Base-by-base conservation (phyloP, 345 rosid genomes). In the Sisymbrium irio region DNA sequence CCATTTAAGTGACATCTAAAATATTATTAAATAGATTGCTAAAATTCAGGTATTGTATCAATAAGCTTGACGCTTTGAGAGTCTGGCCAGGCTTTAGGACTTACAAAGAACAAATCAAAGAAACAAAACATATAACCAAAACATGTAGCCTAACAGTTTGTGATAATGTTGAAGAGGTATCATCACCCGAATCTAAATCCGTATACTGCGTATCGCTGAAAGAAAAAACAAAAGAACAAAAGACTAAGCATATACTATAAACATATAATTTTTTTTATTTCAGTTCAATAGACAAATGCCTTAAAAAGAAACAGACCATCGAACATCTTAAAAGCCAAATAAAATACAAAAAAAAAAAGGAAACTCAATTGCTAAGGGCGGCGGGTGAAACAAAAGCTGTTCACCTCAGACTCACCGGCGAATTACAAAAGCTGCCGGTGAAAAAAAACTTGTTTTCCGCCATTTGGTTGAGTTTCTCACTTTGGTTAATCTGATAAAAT, bases 381-480 rank as follows among this genome's bases (percentile, higher is more conserved):
- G 76, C 62, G 80, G 80, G 80, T 77, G 80, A 77, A 56, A 77
- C 80, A 69, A 69, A 56, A 68, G 65, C 19, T 62, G 71, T 62
- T 69, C 80, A 77, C 67, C 76, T 6, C 72, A 63, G 72, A 19
- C 56, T 46, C 76, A 39, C 72, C 76, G 80, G 76, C 67, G 60
- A 64, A 64, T 64, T 64, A 71, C 80, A 77, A 77, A 77, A 64
- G 72, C 62, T 37, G 54, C 72, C 80, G 62, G 80, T 37, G 72
- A 46, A 14, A 50, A 50, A 50, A 74, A 74, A 57, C 51, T 18
- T 20, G 6, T 9, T 58, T 65, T 69, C 65, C 71, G 61, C 69
- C 74, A 36, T 35, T 50, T 61, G 54, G 12, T 66, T n/a, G 1
- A 4, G 2, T 53, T 25, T 53, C 18, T 27, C 35, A 10, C 45